Conservation (phyloP, 2,329 filamentous ascomycete species). For the Hypomyces rosellus region DNA sequence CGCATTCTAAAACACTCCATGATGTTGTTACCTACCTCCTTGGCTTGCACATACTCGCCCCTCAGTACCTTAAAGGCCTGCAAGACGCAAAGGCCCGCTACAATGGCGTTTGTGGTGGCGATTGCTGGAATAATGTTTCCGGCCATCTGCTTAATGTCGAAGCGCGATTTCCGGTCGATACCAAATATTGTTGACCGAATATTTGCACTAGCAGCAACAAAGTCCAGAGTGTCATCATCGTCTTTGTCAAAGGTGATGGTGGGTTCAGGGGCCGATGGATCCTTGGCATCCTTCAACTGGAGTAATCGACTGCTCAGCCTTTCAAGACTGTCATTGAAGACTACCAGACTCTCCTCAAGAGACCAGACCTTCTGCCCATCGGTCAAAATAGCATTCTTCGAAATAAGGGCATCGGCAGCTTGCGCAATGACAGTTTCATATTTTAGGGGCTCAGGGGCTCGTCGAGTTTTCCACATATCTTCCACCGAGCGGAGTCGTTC, state of each 20-base stretch:
- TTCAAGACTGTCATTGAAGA: slow-evolving; percentile 79
- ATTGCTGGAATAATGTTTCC: slow-evolving; percentile 99
- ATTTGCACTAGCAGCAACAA: slow-evolving; percentile 86
- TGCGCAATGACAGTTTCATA: slow-evolving; percentile 56
- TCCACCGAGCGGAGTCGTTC: slow-evolving; percentile 77
- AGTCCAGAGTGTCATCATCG: slow-evolving; percentile 89
- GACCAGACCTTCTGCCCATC: slow-evolving; percentile 76
- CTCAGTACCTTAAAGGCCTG: slow-evolving; percentile 87
- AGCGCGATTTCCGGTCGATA: slow-evolving; percentile 82
- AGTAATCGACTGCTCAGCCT: slow-evolving; percentile 70
- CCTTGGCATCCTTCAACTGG: slow-evolving; percentile 48
- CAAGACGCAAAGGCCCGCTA: slow-evolving; percentile 84
- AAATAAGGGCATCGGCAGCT: slow-evolving; percentile 40
- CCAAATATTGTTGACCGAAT: slow-evolving; percentile 83
- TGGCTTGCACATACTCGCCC: slow-evolving; percentile 62
- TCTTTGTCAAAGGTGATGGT: slow-evolving; percentile 93
- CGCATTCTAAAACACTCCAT: not conserved
- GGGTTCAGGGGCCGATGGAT: slow-evolving; percentile 47
- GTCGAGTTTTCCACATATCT: slow-evolving; percentile 90
- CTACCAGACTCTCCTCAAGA: slow-evolving; percentile 73
- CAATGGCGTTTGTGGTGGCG: slow-evolving; percentile 95
- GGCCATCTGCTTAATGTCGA: slow-evolving; percentile 98
- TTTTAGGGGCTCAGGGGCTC: slow-evolving; percentile 65
- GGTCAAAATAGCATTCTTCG: slow-evolving; percentile 48
- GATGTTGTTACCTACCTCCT: slow-evolving; percentile 51